phyloP scores from a whole-genome alignment of 768 basidiomycete genomes.

The Boletus bicolor region DNA sequence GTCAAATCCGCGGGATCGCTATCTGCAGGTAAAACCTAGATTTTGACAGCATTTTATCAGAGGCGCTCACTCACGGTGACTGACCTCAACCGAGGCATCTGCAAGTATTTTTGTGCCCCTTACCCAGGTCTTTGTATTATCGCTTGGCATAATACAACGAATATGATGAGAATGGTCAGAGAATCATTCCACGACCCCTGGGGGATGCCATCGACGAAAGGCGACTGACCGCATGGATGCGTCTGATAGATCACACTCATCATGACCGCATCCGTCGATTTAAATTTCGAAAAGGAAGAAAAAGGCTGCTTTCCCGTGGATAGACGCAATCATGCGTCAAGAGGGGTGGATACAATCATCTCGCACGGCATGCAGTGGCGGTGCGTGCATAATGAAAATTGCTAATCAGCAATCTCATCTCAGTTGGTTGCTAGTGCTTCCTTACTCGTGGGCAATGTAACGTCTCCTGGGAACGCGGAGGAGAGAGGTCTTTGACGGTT shows the following conservation, averaged over 20 bases:
- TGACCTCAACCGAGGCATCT: constrained; percentile 1
- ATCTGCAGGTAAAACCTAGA: constrained; percentile 8
- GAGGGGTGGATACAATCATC: constrained; percentile 21
- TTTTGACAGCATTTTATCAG: constrained; percentile 1
- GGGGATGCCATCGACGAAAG: constrained; percentile 13
- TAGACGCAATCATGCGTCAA: constrained; percentile 22
- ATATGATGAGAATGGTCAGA: constrained; percentile 3
- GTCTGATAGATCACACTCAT: constrained; percentile 6
- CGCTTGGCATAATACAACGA: neutral
- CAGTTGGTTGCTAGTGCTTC: constrained; percentile 26
- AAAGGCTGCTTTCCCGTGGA: constrained; percentile 14
- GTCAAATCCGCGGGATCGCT: constrained; percentile 23
- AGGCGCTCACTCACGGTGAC: neutral
- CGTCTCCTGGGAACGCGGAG: constrained; percentile 24
- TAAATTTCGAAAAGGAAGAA: neutral
- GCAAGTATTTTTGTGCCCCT: constrained; percentile 6
- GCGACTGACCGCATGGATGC: constrained; percentile 5
- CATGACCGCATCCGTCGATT: neutral
- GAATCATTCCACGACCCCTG: constrained; percentile 17
- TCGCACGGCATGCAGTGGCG: constrained; percentile 28
- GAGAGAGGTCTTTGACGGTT: constrained; percentile 14
- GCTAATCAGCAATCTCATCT: constrained; percentile 25
- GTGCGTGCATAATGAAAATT: constrained; percentile 28
- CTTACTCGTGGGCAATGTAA: constrained; percentile 28
- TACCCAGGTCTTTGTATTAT: neutral